Evolutionary conservation across 352 stramenopile species (phyloP).

Genomic region (Globisporangium spinosum): DNA sequence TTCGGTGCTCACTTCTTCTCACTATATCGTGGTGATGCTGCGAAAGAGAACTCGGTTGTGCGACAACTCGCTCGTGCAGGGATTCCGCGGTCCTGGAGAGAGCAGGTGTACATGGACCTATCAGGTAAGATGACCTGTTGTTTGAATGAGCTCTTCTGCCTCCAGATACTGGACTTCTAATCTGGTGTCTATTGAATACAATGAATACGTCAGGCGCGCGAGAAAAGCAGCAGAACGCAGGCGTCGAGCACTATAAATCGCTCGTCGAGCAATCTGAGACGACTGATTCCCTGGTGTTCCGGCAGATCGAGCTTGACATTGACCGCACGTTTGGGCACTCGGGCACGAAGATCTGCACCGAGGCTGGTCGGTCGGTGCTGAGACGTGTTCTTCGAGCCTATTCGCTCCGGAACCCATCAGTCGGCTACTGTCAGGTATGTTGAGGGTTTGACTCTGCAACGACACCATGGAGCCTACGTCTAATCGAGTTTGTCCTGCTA

Average conservation of each 20-base stretch:
- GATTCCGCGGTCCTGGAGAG: slow-evolving; percentile 58
- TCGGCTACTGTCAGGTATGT: slow-evolving; percentile 84
- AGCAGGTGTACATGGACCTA: slow-evolving; percentile 70
- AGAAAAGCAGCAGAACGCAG: slow-evolving; percentile 53
- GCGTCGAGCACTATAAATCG: slow-evolving; percentile 42
- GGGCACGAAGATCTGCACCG: slow-evolving; percentile 54
- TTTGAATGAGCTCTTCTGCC: background rate
- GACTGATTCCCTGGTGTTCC: slow-evolving; percentile 56
- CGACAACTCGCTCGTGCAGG: slow-evolving; percentile 39
- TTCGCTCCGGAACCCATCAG: slow-evolving; percentile 64
- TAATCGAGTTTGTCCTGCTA: background rate
- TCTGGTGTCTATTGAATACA: background rate
- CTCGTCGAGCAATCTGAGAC: slow-evolving; percentile 42
- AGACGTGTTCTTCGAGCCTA: slow-evolving; percentile 76
- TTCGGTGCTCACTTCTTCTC: slow-evolving; percentile 46
- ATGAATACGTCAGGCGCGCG: slow-evolving; percentile 22
- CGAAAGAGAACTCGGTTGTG: slow-evolving; percentile 26
- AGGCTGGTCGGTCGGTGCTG: slow-evolving; percentile 46
- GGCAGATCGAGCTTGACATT: slow-evolving; percentile 86
- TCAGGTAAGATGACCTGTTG: slow-evolving; percentile 27
- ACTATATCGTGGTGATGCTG: slow-evolving; percentile 9
- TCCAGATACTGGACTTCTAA: background rate
- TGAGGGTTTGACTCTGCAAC: background rate
- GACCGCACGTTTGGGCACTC: slow-evolving; percentile 83
- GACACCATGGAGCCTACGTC: background rate